Evolutionary conservation across 768 basidiomycete species (phyloP), one percentile per base, ranked within the genome.

Genomic region (Lyophyllum shimeji): DNA sequence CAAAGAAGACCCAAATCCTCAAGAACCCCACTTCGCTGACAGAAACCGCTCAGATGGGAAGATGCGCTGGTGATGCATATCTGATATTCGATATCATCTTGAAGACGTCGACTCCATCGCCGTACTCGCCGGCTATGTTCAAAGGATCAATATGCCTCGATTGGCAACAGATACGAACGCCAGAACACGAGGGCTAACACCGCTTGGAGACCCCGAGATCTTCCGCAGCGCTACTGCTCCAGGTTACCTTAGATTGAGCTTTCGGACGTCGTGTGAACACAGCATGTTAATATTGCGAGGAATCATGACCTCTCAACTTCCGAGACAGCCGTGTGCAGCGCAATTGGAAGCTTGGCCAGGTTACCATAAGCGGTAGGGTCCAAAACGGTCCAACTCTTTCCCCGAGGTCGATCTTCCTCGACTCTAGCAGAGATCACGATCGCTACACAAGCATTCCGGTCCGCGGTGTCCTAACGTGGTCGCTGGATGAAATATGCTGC

Each of bases 1-100:
- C 58, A 63, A 57, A 59, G 53, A 54, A 54, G 47, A 18, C 45
- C 42, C 15, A 33, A 37, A 12, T 52, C 56, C 54, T 56, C 59
- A 56, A 48, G 45, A 55, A 54, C 53, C 49, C 50, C 52, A 52
- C 54, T 27, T 57, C 64, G 15, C 65, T 73, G 73, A 76, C 74
- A 74, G 72, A 74, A 71, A 67, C 72, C 71, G 71, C 68, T 68
- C 67, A 71, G 64, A 67, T 69, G 66, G 67, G 71, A 70, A 68
- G 63, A 51, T 46, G 52, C 53, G 53, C 48, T 48, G 51, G 52
- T 57, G 50, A 57, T 54, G 55, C 52, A 25, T 55, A 61, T 60
- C 60, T 56, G 50, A 55, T 59, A 44, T 52, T 61, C 49, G 33
- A 53, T 27, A 52, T 54, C 39, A n/a, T n/a, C n/a, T n/a, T n/a